Conservation (phyloP, 192 early-diverging fungal genomes). For the Linnemannia elongata region DNA sequence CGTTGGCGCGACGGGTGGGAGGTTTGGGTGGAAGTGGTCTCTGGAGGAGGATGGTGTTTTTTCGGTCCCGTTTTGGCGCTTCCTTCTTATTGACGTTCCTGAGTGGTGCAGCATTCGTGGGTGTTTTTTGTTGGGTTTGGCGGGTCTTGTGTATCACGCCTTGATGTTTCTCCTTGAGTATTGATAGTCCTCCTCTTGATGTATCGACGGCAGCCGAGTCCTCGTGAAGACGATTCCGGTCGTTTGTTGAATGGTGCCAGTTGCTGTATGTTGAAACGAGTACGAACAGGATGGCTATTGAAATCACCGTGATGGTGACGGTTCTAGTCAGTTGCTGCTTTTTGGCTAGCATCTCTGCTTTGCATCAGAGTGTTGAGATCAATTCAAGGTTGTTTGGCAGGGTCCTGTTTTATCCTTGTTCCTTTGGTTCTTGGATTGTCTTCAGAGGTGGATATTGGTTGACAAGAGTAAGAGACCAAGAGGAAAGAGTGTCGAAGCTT, state of each 20-base stretch:
- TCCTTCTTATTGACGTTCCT: background rate
- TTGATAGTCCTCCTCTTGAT: background rate
- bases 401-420: background rate
- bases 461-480: too few relatives aligned
- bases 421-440: background rate
- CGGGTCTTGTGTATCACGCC: too few relatives aligned
- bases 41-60: background rate
- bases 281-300: background rate
- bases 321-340: background rate
- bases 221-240: background rate
- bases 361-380: background rate
- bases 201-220: background rate
- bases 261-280: background rate
- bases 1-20: slow-evolving; percentile 57
- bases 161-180: background rate
- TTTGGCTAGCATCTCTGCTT: background rate
- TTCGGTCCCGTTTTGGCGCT: background rate
- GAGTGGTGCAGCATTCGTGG: background rate
- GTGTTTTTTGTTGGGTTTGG: background rate
- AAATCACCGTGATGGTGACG: background rate
- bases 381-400: background rate
- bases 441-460: too few relatives aligned
- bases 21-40: slow-evolving; percentile 14
- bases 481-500: background rate
- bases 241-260: background rate